A percentile compares a stretch with the other conserved stretches of the same genome.
Evolutionary conservation across 352 stramenopile species (phyloP).

Genomic region (Blastocystis sp.): DNA sequence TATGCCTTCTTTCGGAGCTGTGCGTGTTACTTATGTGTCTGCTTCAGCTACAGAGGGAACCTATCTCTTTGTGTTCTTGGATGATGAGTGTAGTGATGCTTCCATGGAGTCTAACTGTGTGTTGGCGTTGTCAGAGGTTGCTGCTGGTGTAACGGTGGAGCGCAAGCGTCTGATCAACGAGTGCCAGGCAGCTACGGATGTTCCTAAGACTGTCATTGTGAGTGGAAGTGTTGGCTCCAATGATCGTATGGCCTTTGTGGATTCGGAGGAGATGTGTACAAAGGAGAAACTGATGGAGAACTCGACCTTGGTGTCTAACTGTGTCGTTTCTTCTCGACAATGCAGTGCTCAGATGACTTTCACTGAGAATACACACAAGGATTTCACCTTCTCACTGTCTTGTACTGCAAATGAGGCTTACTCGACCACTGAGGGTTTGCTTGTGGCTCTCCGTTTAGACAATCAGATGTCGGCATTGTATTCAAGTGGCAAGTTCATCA

Average conservation of each 20-base stretch:
- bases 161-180: constrained; percentile 22
- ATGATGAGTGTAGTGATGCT: constrained; percentile 32
- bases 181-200: constrained; percentile 15
- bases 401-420: constrained; percentile 22
- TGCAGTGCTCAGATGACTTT: constrained; percentile 32
- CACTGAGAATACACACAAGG: background rate
- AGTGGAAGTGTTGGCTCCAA: constrained; percentile 8
- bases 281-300: background rate
- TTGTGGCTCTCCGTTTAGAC: background rate
- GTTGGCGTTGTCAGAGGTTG: background rate
- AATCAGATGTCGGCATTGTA: background rate
- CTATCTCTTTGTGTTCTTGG: constrained; percentile 45
- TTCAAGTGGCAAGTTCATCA: background rate
- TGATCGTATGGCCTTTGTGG: constrained; percentile 35
- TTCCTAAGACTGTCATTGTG: constrained; percentile 37
- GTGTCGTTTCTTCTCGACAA: background rate
- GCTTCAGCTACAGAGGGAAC: background rate
- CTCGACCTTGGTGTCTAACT: background rate
- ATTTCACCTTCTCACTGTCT: constrained; percentile 16
- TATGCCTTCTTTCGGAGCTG: background rate
- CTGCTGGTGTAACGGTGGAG: background rate
- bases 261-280: constrained; percentile 30
- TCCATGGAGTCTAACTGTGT: constrained; percentile 8
- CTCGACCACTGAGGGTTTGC: background rate
- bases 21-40: constrained; percentile 37